Base-by-base conservation (phyloP, 805 yeast species). In the Cyberlindnera maritima region DNA sequence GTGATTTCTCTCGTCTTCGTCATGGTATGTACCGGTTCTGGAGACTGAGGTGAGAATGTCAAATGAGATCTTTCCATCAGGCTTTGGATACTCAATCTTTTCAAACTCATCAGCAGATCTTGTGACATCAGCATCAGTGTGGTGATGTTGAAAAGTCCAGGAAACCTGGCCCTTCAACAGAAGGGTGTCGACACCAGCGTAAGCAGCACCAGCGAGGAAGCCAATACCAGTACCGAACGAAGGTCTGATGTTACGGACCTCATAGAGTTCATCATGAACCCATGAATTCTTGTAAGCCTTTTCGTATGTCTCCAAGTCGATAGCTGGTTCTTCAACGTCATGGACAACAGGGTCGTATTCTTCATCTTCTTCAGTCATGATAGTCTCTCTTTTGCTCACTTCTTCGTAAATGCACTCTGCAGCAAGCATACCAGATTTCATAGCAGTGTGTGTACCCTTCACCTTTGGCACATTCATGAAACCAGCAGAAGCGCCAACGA, bases 361-460 rank as follows among this genome's bases (percentile, higher is more conserved):
- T 29, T 68, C 71, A 28, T 69, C 72, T 41, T 71, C 74, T 21
- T 69, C 65, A n/a, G 69, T 70, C 40, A 66, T 68, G 21, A 69
- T 59, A 44, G 68, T 69, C 34, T 66, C 67, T 41, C 77, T 66
- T 17, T 69, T 65, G 2, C 78, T 72, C 42, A 85, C 68, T 9
- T 70, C 75, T 40, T 74, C 71, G 59, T 73, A 89, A 36, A 90
- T 85, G 19, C 77, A 64, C 60, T 94, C 97, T 2, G 98, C 99
- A 2, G 99, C 99, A 25, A 94, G 67, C 77, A 94, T 83, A 28
- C 98, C 99, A 10, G 94, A 77, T 67, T 94, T 94, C 81, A 94
- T 88, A 1, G 99, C 98, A 1, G 97, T 92, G 65, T 94, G 99
- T 0, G 97, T 84, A 14, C 99, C 99, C 69, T 94, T 94, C 61